These are phyloP conservation scores for Cicer yamashitae DNA, from an alignment of 306 rosid genomes.

Conservation along the genomic window DNA sequence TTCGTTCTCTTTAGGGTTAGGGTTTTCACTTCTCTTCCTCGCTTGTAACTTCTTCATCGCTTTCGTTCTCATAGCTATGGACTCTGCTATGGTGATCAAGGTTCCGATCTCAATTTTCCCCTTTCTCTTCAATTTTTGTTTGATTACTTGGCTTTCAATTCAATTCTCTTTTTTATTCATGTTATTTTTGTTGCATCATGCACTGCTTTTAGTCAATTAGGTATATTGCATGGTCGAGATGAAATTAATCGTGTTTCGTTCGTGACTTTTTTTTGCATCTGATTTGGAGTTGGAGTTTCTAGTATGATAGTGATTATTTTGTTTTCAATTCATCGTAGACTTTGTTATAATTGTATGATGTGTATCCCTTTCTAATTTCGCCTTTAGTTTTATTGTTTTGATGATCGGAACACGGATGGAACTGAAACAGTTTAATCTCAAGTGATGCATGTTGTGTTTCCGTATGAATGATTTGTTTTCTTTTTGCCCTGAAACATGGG, in stretches of 20 bases:
- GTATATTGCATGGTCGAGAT: neutral
- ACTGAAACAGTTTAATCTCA: neutral
- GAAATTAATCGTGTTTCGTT: neutral
- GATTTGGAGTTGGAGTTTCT: neutral
- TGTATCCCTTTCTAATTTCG: neutral
- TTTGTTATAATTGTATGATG: neutral
- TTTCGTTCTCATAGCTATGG: conserved; percentile 55
- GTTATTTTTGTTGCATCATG: neutral
- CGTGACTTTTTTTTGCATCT: conserved; percentile 4
- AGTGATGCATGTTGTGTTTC: conserved; percentile 1
- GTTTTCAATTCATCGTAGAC: neutral
- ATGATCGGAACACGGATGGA: conserved; percentile 4
- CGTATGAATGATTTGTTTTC: conserved; percentile 3
- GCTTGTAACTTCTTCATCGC: conserved; percentile 28
- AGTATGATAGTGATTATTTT: neutral
- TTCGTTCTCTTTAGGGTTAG: conserved; percentile 47
- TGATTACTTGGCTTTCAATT: neutral
- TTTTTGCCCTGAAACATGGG: neutral
- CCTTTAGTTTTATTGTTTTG: neutral
- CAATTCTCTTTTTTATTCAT: neutral
- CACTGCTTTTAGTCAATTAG: conserved; percentile 1
- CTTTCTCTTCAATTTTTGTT: neutral
- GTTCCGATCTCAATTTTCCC: conserved; percentile 49
- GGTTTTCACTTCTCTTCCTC: conserved; percentile 40
- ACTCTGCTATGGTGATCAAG: conserved; percentile 73